Evolutionary conservation across 2,329 filamentous ascomycete species (phyloP).

Genomic region (Salinomyces thailandicus): DNA sequence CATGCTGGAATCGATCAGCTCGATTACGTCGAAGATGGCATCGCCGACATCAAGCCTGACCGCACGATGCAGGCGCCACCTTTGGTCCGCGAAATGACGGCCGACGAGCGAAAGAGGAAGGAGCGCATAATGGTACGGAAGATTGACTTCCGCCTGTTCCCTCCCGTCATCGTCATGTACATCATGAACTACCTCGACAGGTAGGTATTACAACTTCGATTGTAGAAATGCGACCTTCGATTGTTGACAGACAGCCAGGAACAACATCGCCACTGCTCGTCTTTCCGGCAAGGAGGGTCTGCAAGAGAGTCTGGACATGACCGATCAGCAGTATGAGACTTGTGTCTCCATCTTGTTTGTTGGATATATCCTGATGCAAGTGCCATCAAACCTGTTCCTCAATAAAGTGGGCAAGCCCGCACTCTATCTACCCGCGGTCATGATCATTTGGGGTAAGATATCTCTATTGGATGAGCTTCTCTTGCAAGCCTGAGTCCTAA

Average conservation of each 20-base stretch:
- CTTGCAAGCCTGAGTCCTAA: too few relatives aligned
- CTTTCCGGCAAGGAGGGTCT: constrained; percentile 29
- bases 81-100: constrained; percentile 9
- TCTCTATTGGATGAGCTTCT: too few relatives aligned
- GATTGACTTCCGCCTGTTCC: constrained; percentile 57
- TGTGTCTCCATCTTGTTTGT: constrained; percentile 36
- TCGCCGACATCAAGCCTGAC: not conserved
- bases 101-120: constrained; percentile 8
- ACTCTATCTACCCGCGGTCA: constrained; percentile 22
- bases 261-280: constrained; percentile 22
- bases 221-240: too few relatives aligned
- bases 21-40: constrained; percentile 11
- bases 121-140: constrained; percentile 45
- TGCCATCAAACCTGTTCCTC: constrained; percentile 29
- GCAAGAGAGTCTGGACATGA: constrained; percentile 35
- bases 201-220: too few relatives aligned
- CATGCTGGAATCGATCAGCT: constrained; percentile 12
- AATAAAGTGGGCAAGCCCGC: constrained; percentile 27
- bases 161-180: constrained; percentile 63
- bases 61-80: constrained; percentile 10
- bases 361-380: constrained; percentile 28
- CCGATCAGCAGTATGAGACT: constrained; percentile 36
- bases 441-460: constrained; percentile 25
- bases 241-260: constrained; percentile 5
- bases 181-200: constrained; percentile 39